phyloP scores from a whole-genome alignment of 306 rosid species.

The Citrullus colocynthis region DNA sequence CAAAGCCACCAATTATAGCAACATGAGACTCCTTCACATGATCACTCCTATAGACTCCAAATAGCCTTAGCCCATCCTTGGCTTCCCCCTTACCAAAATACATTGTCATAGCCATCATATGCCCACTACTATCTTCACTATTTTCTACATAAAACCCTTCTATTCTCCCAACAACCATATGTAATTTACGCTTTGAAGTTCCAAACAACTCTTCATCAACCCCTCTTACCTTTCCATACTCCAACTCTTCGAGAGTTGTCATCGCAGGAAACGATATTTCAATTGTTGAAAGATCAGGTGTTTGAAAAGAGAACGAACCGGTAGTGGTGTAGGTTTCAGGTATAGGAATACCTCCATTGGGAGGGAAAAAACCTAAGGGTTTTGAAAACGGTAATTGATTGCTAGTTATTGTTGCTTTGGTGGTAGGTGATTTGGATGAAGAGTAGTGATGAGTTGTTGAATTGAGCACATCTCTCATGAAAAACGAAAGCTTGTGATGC shows the following conservation, averaged over 20 bases:
- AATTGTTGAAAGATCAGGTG: conserved; percentile 34
- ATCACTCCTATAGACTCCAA: conserved; percentile 43
- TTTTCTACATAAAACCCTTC: conserved; percentile 54
- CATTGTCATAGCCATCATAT: conserved; percentile 52
- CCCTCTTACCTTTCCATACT: conserved; percentile 34
- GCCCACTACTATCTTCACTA: conserved; percentile 43
- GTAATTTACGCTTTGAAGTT: conserved; percentile 7
- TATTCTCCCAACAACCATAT: conserved; percentile 39
- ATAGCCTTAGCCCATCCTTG: conserved; percentile 42
- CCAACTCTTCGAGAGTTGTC: conserved; percentile 50
- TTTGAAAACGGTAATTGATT: conserved; percentile 35
- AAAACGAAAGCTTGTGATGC: conserved; percentile 35
- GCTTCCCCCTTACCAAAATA: conserved; percentile 21
- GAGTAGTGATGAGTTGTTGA: conserved; percentile 1
- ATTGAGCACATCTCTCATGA: conserved; percentile 45
- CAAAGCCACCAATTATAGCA: conserved; percentile 74
- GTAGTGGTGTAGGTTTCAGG: conserved; percentile 22
- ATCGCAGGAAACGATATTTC: conserved; percentile 47
- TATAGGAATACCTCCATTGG: conserved; percentile 29
- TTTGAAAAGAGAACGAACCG: conserved; percentile 21
- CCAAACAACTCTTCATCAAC: conserved; percentile 39
- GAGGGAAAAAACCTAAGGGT: conserved; percentile 41
- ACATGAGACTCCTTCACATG: conserved; percentile 52
- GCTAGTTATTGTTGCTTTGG: conserved; percentile 10
- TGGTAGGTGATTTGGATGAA: conserved; percentile 16